phyloP scores from a whole-genome alignment of 176 grass and related monocot genomes.

The Carex scoparia region DNA sequence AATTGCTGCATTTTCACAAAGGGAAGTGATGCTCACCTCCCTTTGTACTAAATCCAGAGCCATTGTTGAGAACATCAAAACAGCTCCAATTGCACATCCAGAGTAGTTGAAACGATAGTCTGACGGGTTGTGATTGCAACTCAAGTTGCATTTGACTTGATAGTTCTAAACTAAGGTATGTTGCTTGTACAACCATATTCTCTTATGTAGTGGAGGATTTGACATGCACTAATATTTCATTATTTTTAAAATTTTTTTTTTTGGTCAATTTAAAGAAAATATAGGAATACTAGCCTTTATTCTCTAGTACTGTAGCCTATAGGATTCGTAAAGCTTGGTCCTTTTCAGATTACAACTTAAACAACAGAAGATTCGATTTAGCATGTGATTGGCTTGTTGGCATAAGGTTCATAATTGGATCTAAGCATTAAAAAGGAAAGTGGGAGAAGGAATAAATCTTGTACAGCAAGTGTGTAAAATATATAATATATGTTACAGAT shows the following conservation, averaged over 20 bases:
- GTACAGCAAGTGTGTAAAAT: background rate
- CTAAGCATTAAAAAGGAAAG: background rate
- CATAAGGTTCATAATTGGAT: background rate
- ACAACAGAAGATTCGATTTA: background rate
- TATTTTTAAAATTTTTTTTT: background rate
- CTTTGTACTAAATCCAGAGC: conserved; percentile 72
- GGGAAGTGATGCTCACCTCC: conserved; percentile 52
- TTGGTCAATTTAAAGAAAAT: background rate
- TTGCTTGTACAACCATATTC: background rate
- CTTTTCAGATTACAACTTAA: background rate
- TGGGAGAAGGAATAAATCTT: background rate
- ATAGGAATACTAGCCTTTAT: background rate
- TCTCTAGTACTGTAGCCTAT: background rate
- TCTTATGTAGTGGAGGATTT: background rate
- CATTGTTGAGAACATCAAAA: conserved; percentile 58
- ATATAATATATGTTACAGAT: background rate
- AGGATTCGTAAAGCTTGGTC: background rate
- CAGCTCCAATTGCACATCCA: conserved; percentile 28
- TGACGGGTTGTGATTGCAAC: conserved; percentile 5
- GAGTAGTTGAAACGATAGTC: background rate
- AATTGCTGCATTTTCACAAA: conserved; percentile 42
- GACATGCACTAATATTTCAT: background rate
- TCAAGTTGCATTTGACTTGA: conserved; percentile 7
- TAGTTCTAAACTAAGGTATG: background rate
- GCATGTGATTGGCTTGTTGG: background rate